Conservation (phyloP, 352 stramenopile species). For the Phytopythium sindhum region DNA sequence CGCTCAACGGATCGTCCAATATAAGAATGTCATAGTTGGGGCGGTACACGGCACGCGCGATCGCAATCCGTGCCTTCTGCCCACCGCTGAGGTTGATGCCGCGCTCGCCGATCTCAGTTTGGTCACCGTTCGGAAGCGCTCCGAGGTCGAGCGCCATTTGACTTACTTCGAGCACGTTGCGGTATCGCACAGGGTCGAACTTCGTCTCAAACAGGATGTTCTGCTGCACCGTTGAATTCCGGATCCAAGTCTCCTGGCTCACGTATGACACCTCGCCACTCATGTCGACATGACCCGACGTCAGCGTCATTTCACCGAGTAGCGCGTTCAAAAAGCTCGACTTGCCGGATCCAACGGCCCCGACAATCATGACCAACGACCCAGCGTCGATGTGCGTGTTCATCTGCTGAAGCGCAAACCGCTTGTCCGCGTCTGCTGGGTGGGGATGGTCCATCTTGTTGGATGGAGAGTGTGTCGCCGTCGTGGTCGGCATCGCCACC, state of each 20-base stretch:
- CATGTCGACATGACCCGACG: neutral
- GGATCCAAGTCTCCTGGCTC: constrained; percentile 39
- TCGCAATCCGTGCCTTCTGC: constrained; percentile 85
- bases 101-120: constrained; percentile 94
- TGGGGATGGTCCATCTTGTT: neutral
- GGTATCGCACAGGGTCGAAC: constrained; percentile 20
- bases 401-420: constrained; percentile 9
- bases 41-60: constrained; percentile 90
- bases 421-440: neutral
- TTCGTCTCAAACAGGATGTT: constrained; percentile 39
- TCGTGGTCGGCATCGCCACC: neutral
- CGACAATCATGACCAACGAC: constrained; percentile 49
- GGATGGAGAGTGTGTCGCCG: neutral
- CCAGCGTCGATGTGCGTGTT: constrained; percentile 58
- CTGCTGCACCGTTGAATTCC: constrained; percentile 24
- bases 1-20: constrained; percentile 91
- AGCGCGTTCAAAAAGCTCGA: constrained; percentile 47
- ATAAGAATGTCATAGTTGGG: constrained; percentile 82
- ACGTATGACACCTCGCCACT: constrained; percentile 26
- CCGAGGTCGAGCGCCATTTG: constrained; percentile 83
- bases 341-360: constrained; percentile 49
- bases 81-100: constrained; percentile 94
- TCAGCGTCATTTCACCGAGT: constrained; percentile 3
- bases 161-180: constrained; percentile 68
- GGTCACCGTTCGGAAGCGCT: constrained; percentile 87